These are phyloP conservation scores for Bromus sterilis DNA, from an alignment of 176 grass and related monocot species.

Conservation along the genomic window DNA sequence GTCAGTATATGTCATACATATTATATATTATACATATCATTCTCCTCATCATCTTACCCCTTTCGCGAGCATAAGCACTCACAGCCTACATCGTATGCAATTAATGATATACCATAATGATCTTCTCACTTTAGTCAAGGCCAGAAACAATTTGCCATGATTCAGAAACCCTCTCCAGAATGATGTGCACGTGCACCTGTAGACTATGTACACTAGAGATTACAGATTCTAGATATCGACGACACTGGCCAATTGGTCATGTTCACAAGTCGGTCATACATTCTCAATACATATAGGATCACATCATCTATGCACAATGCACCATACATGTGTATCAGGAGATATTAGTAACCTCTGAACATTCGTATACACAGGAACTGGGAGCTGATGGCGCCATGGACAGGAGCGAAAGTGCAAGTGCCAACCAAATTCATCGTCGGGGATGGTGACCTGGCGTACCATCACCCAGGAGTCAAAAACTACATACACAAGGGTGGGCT, in stretches of 20 bases:
- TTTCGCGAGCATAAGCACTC: not conserved
- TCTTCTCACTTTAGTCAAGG: not conserved
- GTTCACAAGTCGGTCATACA: not conserved
- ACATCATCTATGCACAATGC: not conserved
- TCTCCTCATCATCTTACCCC: not conserved
- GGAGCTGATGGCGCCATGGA: constrained; percentile 68
- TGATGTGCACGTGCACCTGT: not conserved
- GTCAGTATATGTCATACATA: not conserved
- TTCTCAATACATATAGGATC: not conserved
- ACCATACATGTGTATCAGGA: not conserved
- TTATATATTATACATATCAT: not conserved
- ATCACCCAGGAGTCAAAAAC: constrained; percentile 38
- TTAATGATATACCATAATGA: not conserved
- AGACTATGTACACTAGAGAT: too few relatives aligned
- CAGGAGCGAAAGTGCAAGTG: constrained; percentile 39
- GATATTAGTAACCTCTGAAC: not conserved
- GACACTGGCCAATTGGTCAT: not conserved
- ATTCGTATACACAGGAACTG: constrained; percentile 34
- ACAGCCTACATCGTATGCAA: not conserved
- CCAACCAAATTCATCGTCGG: constrained; percentile 61
- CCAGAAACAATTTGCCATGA: not conserved
- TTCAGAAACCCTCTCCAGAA: not conserved
- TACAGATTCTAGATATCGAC: not conserved
- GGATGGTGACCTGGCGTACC: constrained; percentile 50
- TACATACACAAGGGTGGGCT: constrained; percentile 51